These are phyloP conservation scores for Pistacia atlantica DNA, from an alignment of 345 rosid species.

Conservation along the genomic window DNA sequence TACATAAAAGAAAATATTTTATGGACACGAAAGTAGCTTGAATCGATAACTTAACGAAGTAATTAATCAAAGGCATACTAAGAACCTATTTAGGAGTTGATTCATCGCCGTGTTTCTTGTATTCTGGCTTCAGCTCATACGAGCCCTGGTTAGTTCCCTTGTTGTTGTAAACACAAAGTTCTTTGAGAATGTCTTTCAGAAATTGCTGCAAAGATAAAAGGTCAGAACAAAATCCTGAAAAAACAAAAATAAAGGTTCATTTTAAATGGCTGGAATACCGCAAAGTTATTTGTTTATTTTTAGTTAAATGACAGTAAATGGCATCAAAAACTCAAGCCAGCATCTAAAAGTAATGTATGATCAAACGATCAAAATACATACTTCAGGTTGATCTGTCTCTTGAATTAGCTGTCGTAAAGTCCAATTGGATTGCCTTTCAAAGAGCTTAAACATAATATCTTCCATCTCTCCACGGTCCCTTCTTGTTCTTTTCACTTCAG, in stretches of 20 bases:
- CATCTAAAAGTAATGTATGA: neutral
- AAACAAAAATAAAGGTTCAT: neutral
- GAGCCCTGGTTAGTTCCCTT: constrained; percentile 89
- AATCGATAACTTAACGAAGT: constrained; percentile 1
- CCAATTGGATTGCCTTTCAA: constrained; percentile 91
- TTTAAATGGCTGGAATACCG: too few relatives aligned
- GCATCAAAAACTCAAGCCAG: neutral
- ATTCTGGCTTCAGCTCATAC: constrained; percentile 90
- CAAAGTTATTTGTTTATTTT: too few relatives aligned
- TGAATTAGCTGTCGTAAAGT: constrained; percentile 71
- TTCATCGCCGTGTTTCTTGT: constrained; percentile 59
- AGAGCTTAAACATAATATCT: constrained; percentile 85
- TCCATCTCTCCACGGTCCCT: constrained; percentile 92
- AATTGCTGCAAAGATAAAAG: constrained; percentile 58
- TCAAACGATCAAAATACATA: constrained; percentile 30
- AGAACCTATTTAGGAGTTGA: constrained; percentile 25
- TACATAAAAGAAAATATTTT: neutral
- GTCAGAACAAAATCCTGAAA: neutral
- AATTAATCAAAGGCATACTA: neutral
- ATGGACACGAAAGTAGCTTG: neutral
- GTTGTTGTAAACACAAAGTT: constrained; percentile 87
- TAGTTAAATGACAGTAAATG: neutral
- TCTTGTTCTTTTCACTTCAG: constrained; percentile 78
- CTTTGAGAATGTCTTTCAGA: constrained; percentile 78
- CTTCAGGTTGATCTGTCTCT: constrained; percentile 94